phyloP scores from a whole-genome alignment of 225 moss, liverwort and hornwort genomes.

The Asterella californica region DNA sequence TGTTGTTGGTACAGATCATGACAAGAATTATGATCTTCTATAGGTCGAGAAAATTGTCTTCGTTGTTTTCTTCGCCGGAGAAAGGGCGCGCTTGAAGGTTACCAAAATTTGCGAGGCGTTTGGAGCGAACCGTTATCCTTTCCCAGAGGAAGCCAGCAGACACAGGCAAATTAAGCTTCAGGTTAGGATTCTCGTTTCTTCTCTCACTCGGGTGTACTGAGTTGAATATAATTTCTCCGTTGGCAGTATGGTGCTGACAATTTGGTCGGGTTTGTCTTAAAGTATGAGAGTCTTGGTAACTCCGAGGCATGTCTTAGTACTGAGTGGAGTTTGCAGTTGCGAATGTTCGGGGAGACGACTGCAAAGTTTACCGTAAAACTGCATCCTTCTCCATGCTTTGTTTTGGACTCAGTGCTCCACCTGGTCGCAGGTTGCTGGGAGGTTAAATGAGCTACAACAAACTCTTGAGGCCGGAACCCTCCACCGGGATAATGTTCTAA shows the following conservation, averaged over 20 bases:
- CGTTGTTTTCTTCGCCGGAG: constrained; percentile 91
- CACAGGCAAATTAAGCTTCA: constrained; percentile 79
- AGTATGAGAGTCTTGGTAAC: not conserved
- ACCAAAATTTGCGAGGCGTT: constrained; percentile 96
- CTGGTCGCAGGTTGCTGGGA: constrained; percentile 54
- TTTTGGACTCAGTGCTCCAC: not conserved
- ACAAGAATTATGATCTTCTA: not conserved
- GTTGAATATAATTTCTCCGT: too few relatives aligned
- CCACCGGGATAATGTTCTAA: constrained; percentile 82
- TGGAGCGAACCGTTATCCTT: constrained; percentile 93
- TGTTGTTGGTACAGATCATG: not conserved
- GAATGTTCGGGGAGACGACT: not conserved
- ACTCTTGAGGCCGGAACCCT: constrained; percentile 88
- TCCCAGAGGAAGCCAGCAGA: constrained; percentile 75
- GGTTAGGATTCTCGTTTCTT: constrained; percentile 31
- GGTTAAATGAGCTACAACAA: constrained; percentile 76
- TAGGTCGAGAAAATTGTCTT: constrained; percentile 93
- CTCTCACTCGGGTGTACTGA: too few relatives aligned
- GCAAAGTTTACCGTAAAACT: not conserved
- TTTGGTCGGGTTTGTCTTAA: not conserved
- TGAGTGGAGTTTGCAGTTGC: not conserved
- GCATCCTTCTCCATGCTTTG: not conserved
- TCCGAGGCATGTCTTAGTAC: not conserved
- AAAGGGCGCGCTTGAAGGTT: constrained; percentile 89
- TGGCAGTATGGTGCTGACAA: too few relatives aligned